A percentile compares a stretch with the other conserved stretches of the same genome.
These are phyloP conservation scores for Helminthosporium solani DNA, from an alignment of 2,329 filamentous ascomycete genomes.

Conservation along the genomic window DNA sequence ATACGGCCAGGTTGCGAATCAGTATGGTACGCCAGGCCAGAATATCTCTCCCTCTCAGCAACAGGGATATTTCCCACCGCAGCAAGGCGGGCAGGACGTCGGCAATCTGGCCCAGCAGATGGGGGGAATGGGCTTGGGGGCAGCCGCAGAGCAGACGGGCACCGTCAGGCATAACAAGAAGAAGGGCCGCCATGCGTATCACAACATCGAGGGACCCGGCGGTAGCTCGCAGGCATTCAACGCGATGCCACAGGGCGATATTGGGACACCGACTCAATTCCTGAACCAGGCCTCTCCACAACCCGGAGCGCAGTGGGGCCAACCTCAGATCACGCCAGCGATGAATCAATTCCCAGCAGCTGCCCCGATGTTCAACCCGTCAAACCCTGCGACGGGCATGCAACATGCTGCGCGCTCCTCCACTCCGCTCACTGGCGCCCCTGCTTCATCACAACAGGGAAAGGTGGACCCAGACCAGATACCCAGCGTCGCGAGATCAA, in stretches of 20 bases:
- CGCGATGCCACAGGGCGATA: conserved; percentile 62
- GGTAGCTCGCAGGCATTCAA: conserved; percentile 70
- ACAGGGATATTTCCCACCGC: conserved; percentile 47
- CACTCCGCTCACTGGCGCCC: conserved; percentile 32
- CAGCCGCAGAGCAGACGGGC: conserved; percentile 46
- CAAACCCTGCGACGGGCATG: conserved; percentile 35
- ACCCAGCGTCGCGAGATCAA: conserved; percentile 82
- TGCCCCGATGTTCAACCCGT: conserved; percentile 54
- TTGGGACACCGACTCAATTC: conserved; percentile 58
- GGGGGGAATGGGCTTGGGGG: conserved; percentile 29
- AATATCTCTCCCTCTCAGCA: conserved; percentile 32
- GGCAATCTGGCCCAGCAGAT: conserved; percentile 30
- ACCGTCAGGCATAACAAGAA: conserved; percentile 67
- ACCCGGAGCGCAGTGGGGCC: conserved; percentile 42
- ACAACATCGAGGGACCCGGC: conserved; percentile 73
- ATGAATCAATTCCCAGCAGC: conserved; percentile 65
- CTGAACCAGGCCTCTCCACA: conserved; percentile 50
- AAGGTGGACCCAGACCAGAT: conserved; percentile 89
- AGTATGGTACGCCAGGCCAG: conserved; percentile 33
- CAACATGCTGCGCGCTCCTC: conserved; percentile 39
- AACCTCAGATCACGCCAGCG: conserved; percentile 46
- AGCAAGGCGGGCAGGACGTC: conserved; percentile 37
- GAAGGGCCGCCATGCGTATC: conserved; percentile 93
- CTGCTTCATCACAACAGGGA: conserved; percentile 64
- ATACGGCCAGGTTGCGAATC: conserved; percentile 29